These are phyloP conservation scores for Lagenaria siceraria DNA, from an alignment of 306 rosid species.

Conservation along the genomic window DNA sequence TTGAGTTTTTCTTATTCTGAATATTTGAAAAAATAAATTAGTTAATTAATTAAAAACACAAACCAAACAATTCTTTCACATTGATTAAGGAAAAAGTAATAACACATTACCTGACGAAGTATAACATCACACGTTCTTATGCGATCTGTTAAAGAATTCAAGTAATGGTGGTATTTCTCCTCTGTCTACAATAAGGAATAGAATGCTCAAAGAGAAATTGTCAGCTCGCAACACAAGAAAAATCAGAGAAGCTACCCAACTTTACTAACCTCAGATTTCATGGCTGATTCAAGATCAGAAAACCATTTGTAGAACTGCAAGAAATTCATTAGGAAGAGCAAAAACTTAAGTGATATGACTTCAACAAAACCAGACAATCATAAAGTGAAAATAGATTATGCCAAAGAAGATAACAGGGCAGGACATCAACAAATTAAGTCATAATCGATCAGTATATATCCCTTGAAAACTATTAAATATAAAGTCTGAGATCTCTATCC, in stretches of 20 bases:
- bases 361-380: background rate
- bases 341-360: background rate
- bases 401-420: background rate
- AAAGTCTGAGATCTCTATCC: too few species aligned
- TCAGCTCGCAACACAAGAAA: background rate
- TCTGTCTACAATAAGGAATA: slow-evolving; percentile 51
- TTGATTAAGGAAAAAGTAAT: background rate
- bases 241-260: background rate
- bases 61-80: background rate
- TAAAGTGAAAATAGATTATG: background rate
- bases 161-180: slow-evolving; percentile 89
- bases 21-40: background rate
- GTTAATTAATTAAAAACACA: too few species aligned
- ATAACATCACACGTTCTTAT: slow-evolving; percentile 86
- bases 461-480: background rate
- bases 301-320: slow-evolving; percentile 94
- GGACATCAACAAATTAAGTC: background rate
- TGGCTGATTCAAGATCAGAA: slow-evolving; percentile 86
- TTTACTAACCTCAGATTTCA: slow-evolving; percentile 86
- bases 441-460: background rate
- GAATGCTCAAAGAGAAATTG: slow-evolving; percentile 8
- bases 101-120: slow-evolving; percentile 50
- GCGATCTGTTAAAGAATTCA: slow-evolving; percentile 71
- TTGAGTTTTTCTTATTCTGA: background rate
- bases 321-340: slow-evolving; percentile 5